Evolutionary conservation across 805 yeast species (phyloP), one percentile per base, ranked within the genome.

Genomic region (Metschnikowia sp.): DNA sequence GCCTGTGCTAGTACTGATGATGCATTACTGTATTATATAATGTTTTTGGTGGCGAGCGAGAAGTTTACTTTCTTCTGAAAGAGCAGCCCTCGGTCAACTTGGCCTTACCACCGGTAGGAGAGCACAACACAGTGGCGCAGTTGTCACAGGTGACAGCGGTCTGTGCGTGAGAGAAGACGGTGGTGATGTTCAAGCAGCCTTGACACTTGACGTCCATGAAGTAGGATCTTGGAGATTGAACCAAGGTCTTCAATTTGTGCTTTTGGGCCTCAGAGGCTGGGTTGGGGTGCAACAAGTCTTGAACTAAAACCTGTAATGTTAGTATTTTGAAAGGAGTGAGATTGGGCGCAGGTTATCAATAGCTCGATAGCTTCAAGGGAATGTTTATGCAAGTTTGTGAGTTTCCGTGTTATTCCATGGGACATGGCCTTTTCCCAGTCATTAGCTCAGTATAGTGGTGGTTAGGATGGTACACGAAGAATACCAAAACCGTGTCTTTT

Each of bases 71-170:
- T 60, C 62, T 67, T 66, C 74, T 68, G 66, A 66, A 67, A 47
- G 74, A 68, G 48, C 65, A 63, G 45, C 73, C 74, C 65, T 69
- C 74, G 52, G 70, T 64, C 64, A 69, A 66, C 65, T 67, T 66
- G 54, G 72, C 71, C 63, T 68, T 68, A 63, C 73, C 74, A 59
- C 74, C 74, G 47, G 74, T 63, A 40, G 74, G 74, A 50, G 70
- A 64, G 55, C 71, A 66, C 58, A 69, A 65, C 45, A 69, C 69
- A 46, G 70, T 66, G 52, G 72, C 59, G 50, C 74, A 69, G 61
- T 63, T 61, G 61, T 68, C 72, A 58, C 74, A 69, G 52, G 72
- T 64, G 61, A 69, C 71, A 44, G 72, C 72, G 44, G 73, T 69
- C 58, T 69, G 74, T 36, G 74, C 71, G 61, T 69, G 74, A 45